Base-by-base conservation (phyloP, 2,329 filamentous ascomycete genomes). In the Sporothrix pseudoabietina region DNA sequence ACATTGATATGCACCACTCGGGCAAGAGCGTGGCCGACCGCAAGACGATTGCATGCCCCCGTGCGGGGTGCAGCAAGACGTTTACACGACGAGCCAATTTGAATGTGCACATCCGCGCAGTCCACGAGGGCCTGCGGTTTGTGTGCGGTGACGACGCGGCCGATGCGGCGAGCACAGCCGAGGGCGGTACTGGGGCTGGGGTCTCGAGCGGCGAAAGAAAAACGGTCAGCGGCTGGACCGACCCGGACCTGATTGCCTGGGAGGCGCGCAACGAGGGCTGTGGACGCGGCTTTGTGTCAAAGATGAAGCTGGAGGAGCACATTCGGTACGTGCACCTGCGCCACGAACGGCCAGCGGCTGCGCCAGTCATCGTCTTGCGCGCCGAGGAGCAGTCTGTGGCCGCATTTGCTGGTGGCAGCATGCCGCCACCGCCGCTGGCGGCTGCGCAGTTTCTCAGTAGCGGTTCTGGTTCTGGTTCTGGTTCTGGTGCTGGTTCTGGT, bases 41-140 rank as follows among this genome's bases (percentile, higher is more conserved):
- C 74, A 92, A 89, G 80, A 88, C 85, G 0, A 88, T 91, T 69
- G 80, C 83, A 0, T 97, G 95, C 79, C 86, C 89, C 0, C 86
- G 90, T 78, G 82, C 85, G 0, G 90, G 87, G 30, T 98, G 94
- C 80, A 85, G 83, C 72, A 93, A 92, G 78, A 88, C 85, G 71
- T 98, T 98, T 81, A 94, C 93, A 22, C 92, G 92, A 79, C 89
- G 88, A 75, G 91, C 91, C n/a, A 98, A 97, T 78, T 85, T 97
- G 70, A 92, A 91, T 19, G 88, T 90, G 0, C 95, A 98, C 79
- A 85, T 95, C 72, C 90, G 91, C 73, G 90, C 88, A 12, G 90
- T 91, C 0, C 95, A 98, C 79, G 87, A 94, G 76, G 91, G 93
- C 22, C 84, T 90, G 76, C 89, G 90, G 10, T 98, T 93, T 78